Base-by-base conservation (phyloP, 495 filamentous ascomycete genomes). In the Annulohypoxylon maeteangense region DNA sequence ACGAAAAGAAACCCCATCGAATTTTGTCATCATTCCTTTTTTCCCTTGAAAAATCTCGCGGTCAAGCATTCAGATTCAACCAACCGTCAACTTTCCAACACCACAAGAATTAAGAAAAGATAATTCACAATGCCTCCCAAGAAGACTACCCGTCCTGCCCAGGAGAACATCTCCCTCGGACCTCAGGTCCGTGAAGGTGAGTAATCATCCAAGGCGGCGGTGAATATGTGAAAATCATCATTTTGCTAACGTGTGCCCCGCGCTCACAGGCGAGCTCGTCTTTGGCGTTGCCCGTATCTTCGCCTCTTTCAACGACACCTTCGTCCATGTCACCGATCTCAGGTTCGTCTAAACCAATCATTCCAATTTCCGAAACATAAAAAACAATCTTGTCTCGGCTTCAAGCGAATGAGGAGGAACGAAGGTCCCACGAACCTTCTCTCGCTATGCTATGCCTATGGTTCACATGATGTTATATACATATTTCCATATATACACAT, bases 261-360 rank as follows among this genome's bases (percentile, higher is more conserved):
- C 55, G 34, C 51, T 62, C 27, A 42, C 74, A 93, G 94, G 94
- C 82, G 94, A 97, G 85, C 92, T 97, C 81, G 95, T 98, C 84
- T 98, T 98, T 84, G 95, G 96, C 78, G 94, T 97, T 85, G 95
- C 95, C 78, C 92, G 95, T 78, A 99, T 99, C 87, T 99, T 98
- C 86, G 95, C 95, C 75, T 95, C 92, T 70, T 97, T 98, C 92
- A 98, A 81, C 71, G 76, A 78, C 60, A 80, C 81, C 57, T 96
- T 95, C 90, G 93, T 98, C 82, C 95, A 99, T 86, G 93, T 98
- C 79, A 98, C 95, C 87, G 96, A 98, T 95, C 93, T 99, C 81
- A 90, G 87, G 92, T 96, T 82, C 83, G 92, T 94, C 77, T 79
- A 71, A 78, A 40, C 51, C 16, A 57, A 77, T 25, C 47, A 54